Evolutionary conservation across 306 rosid species (phyloP).

Genomic region (Prosopis cineraria): DNA sequence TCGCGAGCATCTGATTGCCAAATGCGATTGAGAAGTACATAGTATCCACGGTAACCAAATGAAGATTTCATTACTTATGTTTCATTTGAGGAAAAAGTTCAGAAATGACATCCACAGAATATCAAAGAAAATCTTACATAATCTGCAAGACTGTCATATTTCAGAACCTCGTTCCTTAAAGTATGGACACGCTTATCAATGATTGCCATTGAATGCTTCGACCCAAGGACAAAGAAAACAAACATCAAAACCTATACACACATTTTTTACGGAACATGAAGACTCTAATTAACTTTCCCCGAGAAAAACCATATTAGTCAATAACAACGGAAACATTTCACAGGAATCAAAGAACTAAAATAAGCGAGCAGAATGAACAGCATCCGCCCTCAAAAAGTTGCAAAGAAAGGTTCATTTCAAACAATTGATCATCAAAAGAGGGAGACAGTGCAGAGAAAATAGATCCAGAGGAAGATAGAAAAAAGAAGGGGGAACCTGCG

Average conservation of each 20-base stretch:
- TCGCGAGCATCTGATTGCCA: not conserved
- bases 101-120: not conserved
- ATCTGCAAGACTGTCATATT: not conserved
- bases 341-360: not conserved
- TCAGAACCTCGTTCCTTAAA: slow-evolving; percentile 21
- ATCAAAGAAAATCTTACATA: slow-evolving; percentile 6
- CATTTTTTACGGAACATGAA: slow-evolving; percentile 3
- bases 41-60: not conserved
- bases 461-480: slow-evolving; percentile 43
- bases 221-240: not conserved
- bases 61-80: not conserved
- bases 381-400: not conserved
- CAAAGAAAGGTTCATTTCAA: not conserved
- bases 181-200: not conserved
- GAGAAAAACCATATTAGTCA: not conserved
- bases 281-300: slow-evolving; percentile 24
- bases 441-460: not conserved
- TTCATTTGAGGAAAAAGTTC: not conserved
- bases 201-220: slow-evolving; percentile 1
- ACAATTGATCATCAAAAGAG: not conserved
- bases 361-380: not conserved
- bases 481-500: slow-evolving; percentile 49
- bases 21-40: not conserved
- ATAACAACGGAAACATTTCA: not conserved
- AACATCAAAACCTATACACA: not conserved